Conservation (phyloP, 2,329 filamentous ascomycete species). For the Chrysoporthe cubensis region DNA sequence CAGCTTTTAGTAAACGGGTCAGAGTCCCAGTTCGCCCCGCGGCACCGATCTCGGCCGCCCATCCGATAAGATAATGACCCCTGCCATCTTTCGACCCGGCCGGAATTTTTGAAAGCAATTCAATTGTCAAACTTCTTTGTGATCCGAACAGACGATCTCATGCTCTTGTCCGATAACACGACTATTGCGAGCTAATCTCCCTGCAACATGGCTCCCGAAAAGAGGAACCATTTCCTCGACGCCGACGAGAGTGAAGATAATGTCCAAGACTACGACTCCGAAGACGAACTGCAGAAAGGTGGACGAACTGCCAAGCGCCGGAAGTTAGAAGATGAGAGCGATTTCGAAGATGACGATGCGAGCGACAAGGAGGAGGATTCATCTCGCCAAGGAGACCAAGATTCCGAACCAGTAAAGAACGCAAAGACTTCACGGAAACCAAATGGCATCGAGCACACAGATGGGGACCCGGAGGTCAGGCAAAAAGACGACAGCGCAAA, state of each 20-base stretch:
- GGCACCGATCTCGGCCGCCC: slow-evolving; percentile 28
- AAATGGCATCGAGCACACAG: slow-evolving; percentile 28
- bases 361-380: slow-evolving; percentile 43
- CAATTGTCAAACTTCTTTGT: slow-evolving; percentile 16
- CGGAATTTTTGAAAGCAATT: slow-evolving; percentile 7
- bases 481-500: slow-evolving; percentile 37
- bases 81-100: not conserved
- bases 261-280: slow-evolving; percentile 63
- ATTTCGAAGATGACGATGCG: slow-evolving; percentile 40
- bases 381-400: slow-evolving; percentile 33
- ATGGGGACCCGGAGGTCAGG: slow-evolving; percentile 29
- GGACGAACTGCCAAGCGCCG: slow-evolving; percentile 65
- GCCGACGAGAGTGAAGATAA: slow-evolving; percentile 63
- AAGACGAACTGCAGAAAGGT: slow-evolving; percentile 68
- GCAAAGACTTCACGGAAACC: slow-evolving; percentile 32
- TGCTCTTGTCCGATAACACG: not conserved
- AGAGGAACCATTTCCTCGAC: slow-evolving; percentile 74
- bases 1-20: not conserved
- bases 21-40: slow-evolving; percentile 13
- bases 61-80: slow-evolving; percentile 23
- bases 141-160: not conserved
- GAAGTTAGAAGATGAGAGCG: slow-evolving; percentile 55
- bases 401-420: slow-evolving; percentile 25
- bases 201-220: slow-evolving; percentile 64
- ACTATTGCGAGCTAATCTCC: not conserved